Base-by-base conservation (phyloP, 23 red algal genomes). In the Pyropia haitanensis region DNA sequence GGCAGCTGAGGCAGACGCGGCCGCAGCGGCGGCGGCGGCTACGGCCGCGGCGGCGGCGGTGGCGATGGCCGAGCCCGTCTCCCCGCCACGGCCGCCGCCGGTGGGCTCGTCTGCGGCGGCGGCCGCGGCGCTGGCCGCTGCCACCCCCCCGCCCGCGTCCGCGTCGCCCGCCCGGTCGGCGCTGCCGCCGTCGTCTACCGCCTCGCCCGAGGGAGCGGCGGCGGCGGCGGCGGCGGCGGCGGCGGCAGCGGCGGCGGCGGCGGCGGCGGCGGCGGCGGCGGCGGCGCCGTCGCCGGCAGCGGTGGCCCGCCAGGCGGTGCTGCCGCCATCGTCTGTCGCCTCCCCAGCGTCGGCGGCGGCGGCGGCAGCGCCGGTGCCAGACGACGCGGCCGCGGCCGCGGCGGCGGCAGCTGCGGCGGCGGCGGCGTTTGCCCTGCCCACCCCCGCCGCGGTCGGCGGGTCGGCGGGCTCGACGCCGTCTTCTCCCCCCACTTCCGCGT, bases 21-120 rank as follows among this genome's bases (percentile, higher is more conserved):
- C 2, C 5, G 30, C 2, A 3, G 2, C 2, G 2, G 30, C 20
- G 7, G 69, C 67, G 18, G 79, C 68, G 10, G 61, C 79, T 7
- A 73, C 27, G 12, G 74, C 61, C 5, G 69, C 79, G 19, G 68
- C 68, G 18, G 79, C 79, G 9, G 75, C 52, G 59, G 58, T 68
- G 27, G 67, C 69, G 14, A 75, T 48, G 16, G 68, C 67, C 5
- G 68, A 24, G 5, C 58, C 68, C 9, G 69, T 53, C 19, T 68
- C 68, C 22, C 79, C 79, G 22, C 68, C 33, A 1, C 52, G 30
- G 9, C 61, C 27, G 18, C 27, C 5, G 18, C 39, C 65, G 23
- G 27, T n/a, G 14, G 27, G 46, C 16, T 46, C 65, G 14, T 27
- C 28, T 1, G 29, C 34, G 49, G 27, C 65, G 14, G 25, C 28